Evolutionary conservation across 148 eudicot genomes (phyloP), one percentile per base, ranked within the genome.

Genomic region (Camellia lanceoleosa): DNA sequence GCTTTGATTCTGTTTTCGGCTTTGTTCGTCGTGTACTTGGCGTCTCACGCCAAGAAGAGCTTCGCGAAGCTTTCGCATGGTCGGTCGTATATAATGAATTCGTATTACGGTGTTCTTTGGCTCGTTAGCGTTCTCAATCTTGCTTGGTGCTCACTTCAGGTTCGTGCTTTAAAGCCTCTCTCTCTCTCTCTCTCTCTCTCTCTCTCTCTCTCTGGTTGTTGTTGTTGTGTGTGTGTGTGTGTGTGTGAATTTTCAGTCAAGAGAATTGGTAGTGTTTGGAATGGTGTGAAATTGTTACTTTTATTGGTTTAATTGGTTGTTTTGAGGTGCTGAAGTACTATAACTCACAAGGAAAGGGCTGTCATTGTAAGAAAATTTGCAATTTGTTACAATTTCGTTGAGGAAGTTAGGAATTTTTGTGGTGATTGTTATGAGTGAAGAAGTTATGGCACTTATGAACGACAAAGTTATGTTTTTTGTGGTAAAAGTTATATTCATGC

Each of bases 141-240:
- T 18, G 87, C 88, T 75, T 91, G 97, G 97, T 92, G 91, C 80
- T 86, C 85, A 38, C 92, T 89, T 84, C 97, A 92, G 94, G 97
- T 91, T 49, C 61, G 60, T 73, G 4, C 19, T 42, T 76, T 56
- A 59, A 3, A 23, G 47, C 38, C 38, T 1, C 38, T 30, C 38
- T 30, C 38, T 30, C 38, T 30, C 38, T 30, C 38, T 30, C 38
- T 30, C 38, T 30, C 38, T 30, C 38, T 30, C 38, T 30, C 38
- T 30, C 38, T 30, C 38, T 30, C 38, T 30, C 38, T 30, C 30
- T 30, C 30, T 30, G 38, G 38, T 30, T 30, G 38, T 30, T 30
- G 38, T n/a, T n/a, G n/a, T n/a, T 30, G 38, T 30, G 38, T 30
- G 38, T 30, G 42, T 64, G 11, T n/a, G 38, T 30, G 38, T 30